A percentile compares a stretch with the other conserved stretches of the same genome.
These are phyloP conservation scores for Magnolia officinalis DNA, from an alignment of 164 flowering plant genomes.

Conservation along the genomic window DNA sequence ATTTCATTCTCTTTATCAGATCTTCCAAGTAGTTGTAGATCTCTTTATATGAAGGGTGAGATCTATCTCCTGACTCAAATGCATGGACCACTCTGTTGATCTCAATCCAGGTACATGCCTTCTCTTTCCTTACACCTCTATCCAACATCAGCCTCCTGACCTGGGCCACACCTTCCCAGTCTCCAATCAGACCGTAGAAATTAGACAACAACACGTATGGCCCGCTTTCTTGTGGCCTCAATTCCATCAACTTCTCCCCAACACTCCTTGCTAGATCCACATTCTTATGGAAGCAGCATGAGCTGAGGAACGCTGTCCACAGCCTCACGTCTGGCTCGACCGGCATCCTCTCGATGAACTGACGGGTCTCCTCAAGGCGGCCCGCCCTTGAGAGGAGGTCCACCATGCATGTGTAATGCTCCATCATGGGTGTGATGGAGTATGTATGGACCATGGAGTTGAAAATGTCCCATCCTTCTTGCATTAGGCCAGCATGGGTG, in stretches of 20 bases:
- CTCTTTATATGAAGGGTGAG: constrained; percentile 30
- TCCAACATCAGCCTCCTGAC: constrained; percentile 39
- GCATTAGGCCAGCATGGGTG: constrained; percentile 42
- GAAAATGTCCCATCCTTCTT: constrained; percentile 31
- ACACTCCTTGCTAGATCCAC: constrained; percentile 24
- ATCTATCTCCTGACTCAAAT: constrained; percentile 45
- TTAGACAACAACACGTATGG: constrained; percentile 42
- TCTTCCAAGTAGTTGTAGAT: constrained; percentile 24
- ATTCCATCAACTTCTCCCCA: constrained; percentile 31
- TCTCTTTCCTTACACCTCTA: constrained; percentile 44
- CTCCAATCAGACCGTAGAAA: constrained; percentile 35
- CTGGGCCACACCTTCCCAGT: constrained; percentile 31
- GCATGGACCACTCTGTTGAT: constrained; percentile 33
- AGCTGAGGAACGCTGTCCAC: constrained; percentile 38
- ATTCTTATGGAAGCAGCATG: constrained; percentile 35
- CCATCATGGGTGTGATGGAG: constrained; percentile 30
- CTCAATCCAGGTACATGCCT: constrained; percentile 45
- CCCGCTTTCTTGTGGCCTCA: constrained; percentile 35
- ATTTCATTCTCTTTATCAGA: constrained; percentile 31
- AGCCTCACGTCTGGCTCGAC: constrained; percentile 35
- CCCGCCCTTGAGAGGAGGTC: constrained; percentile 39
- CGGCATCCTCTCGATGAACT: constrained; percentile 38
- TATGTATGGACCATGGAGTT: constrained; percentile 28
- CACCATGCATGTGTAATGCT: constrained; percentile 51
- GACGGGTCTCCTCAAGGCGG: constrained; percentile 25